These are phyloP conservation scores for Paramecium caudatum DNA, from an alignment of 73 alveolate species.

Conservation along the genomic window DNA sequence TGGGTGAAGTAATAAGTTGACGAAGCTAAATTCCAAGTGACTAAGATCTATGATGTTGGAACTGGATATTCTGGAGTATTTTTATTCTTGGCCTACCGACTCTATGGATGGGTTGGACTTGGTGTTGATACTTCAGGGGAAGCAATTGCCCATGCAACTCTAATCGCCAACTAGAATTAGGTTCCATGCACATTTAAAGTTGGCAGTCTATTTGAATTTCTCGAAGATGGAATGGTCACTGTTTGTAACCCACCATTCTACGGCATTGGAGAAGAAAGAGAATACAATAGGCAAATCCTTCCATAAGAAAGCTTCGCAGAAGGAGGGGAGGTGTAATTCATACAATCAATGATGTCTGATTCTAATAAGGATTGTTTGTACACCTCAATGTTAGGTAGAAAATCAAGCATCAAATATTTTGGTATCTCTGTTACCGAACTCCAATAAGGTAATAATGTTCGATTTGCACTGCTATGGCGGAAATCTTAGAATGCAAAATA, in stretches of 20 bases:
- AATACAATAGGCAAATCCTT: background rate
- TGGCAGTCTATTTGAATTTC: constrained; percentile 15
- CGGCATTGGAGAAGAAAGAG: constrained; percentile 19
- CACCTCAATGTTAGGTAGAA: constrained; percentile 16
- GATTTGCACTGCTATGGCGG: constrained; percentile 19
- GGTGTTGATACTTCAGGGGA: constrained; percentile 14
- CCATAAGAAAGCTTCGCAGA: background rate
- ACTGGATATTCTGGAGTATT: constrained; percentile 48
- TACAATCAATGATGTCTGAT: background rate
- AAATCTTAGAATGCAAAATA: too few relatives aligned
- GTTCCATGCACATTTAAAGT: background rate
- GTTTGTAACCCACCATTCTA: constrained; percentile 56
- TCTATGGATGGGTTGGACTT: constrained; percentile 48
- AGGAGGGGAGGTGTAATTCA: constrained; percentile 38
- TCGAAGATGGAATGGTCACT: background rate
- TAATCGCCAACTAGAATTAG: background rate
- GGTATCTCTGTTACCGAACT: background rate
- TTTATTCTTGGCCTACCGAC: constrained; percentile 25
- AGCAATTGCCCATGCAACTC: constrained; percentile 1
- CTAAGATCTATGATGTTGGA: constrained; percentile 1
- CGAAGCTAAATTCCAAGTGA: background rate
- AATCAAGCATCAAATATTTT: background rate
- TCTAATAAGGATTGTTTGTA: background rate
- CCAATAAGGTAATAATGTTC: constrained; percentile 12
- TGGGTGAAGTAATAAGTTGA: constrained; percentile 52